These are phyloP conservation scores for Alternaria infectoria DNA, from an alignment of 2,329 filamentous ascomycete species.

Conservation along the genomic window DNA sequence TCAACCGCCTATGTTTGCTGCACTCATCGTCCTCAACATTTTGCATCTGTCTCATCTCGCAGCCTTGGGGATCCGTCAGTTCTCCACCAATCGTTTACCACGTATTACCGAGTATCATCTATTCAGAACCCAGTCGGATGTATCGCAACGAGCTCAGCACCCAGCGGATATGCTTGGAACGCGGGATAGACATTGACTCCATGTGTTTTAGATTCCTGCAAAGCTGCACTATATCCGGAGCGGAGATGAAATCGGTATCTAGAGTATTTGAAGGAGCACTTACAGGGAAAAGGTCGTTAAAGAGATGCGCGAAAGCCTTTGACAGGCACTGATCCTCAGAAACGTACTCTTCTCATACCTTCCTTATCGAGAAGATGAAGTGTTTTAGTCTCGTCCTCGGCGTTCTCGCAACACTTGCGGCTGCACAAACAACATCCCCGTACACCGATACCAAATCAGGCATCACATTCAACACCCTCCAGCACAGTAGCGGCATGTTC, in stretches of 20 bases:
- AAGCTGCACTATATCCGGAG: not conserved
- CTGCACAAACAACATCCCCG: not conserved
- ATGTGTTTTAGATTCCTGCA: not conserved
- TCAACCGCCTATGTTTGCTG: not conserved
- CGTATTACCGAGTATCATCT: not conserved
- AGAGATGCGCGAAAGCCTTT: not conserved
- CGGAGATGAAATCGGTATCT: not conserved
- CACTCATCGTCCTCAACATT: not conserved
- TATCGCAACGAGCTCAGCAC: not conserved
- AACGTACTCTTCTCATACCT: not conserved
- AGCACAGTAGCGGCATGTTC: not conserved
- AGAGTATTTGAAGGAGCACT: not conserved
- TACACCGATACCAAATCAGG: not conserved
- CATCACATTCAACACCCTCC: not conserved
- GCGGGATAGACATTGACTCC: not conserved
- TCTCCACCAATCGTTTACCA: not conserved
- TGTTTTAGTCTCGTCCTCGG: not conserved
- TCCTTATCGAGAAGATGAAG: not conserved
- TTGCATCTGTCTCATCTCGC: not conserved
- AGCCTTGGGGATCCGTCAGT: not conserved
- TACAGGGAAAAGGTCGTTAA: not conserved
- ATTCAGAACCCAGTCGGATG: not conserved
- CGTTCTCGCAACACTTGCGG: not conserved
- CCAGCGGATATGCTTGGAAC: not conserved
- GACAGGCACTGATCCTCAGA: accelerated